Base-by-base conservation (phyloP, 345 rosid genomes). In the Populus alba region DNA sequence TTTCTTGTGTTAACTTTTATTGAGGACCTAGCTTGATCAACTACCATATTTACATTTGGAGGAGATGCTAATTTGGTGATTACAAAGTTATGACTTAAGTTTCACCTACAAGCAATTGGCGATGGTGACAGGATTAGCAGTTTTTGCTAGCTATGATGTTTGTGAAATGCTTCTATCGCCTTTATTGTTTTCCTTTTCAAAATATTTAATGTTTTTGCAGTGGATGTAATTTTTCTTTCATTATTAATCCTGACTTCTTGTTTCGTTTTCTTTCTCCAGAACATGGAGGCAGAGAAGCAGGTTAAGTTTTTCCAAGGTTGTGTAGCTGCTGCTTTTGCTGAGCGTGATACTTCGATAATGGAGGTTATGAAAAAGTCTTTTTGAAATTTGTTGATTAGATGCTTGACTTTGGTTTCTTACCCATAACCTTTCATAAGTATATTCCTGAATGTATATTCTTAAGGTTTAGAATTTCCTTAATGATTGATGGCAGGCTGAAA, bases 311-410 rank as follows among this genome's bases (percentile, higher is more conserved):
- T 96, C 82, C 99, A 96, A 83, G 91, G 97, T 57, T 91, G 97
- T 80, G 97, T 94, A 69, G 99, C 97, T 22, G 90, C 91, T 81
- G 97, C 98, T 80, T 97, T 97, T 90, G 94, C 99, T 71, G 98
- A 94, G 80, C 91, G 99, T 70, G 99, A 97, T 85, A 82, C 88
- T 74, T 86, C 98, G n/a, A 81, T 97, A 68, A 90, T 97, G 95
- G 97, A 97, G 99, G 99, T 83, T 16, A 29, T 5, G 45, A 10
- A 72, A 51, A 47, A 13, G 37, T 38, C 65, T 59, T 23, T 59
- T 23, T 59, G 65, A 23, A 11, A 20, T 73, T 80, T 66, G 20
- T 51, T 79, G 20, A 74, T 27, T 66, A 57, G 33, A 62, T 63
- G 53, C 17, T 75, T 51, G 75, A 47, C 43, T 27, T 27, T 69